These are phyloP conservation scores for Cyclotella distinguenda DNA, from an alignment of 108 stramenopile genomes.

Conservation along the genomic window DNA sequence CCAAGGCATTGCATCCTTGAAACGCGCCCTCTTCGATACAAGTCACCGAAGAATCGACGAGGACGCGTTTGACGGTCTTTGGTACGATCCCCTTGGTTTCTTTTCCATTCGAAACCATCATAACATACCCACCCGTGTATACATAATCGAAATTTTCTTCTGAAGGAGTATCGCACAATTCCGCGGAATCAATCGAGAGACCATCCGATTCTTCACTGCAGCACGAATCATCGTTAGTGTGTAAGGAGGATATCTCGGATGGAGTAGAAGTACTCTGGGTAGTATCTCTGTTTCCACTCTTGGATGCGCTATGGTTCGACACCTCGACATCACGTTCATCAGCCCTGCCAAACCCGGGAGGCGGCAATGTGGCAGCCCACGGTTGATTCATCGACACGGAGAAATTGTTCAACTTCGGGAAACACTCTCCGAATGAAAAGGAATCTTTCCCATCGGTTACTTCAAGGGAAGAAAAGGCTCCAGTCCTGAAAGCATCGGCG, in stretches of 20 bases:
- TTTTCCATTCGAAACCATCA: conserved; percentile 20
- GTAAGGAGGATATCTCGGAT: conserved; percentile 33
- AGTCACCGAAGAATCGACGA: conserved; percentile 27
- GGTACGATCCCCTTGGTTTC: conserved; percentile 35
- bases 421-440: conserved; percentile 6
- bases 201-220: conserved; percentile 18
- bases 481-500: conserved; percentile 22
- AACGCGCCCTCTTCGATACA: conserved; percentile 42
- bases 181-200: conserved; percentile 1
- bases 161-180: not conserved
- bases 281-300: conserved; percentile 7
- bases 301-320: not conserved
- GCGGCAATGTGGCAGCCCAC: not conserved
- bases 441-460: conserved; percentile 13
- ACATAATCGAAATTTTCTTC: conserved; percentile 29
- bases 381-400: not conserved
- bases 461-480: conserved; percentile 13
- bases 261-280: conserved; percentile 25
- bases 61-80: conserved; percentile 23
- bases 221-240: conserved; percentile 13
- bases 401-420: conserved; percentile 7
- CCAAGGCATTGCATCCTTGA: conserved; percentile 45
- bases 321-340: not conserved
- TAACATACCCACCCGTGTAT: conserved; percentile 36
- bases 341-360: conserved; percentile 20